These are phyloP conservation scores for Auriscalpium microsporum DNA, from an alignment of 768 basidiomycete genomes.

Conservation along the genomic window DNA sequence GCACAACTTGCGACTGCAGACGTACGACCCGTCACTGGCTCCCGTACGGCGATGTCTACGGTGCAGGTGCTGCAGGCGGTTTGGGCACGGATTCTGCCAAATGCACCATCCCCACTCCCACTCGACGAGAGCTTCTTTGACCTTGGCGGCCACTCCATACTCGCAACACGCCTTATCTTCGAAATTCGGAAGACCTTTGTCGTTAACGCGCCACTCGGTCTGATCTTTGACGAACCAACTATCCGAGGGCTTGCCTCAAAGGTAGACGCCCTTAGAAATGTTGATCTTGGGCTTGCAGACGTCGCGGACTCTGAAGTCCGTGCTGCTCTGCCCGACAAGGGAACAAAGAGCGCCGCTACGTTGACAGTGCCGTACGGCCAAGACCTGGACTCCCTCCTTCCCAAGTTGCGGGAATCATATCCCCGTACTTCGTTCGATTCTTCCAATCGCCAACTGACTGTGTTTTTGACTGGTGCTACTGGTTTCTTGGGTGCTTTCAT, in stretches of 20 bases:
- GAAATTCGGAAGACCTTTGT: slow-evolving; percentile 91
- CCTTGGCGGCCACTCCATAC: slow-evolving; percentile 95
- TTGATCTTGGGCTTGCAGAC: slow-evolving; percentile 67
- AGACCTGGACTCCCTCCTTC: slow-evolving; percentile 61
- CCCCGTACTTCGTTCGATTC: slow-evolving; percentile 52
- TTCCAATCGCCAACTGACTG: slow-evolving; percentile 21
- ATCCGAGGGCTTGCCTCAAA: slow-evolving; percentile 67
- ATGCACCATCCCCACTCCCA: slow-evolving; percentile 68
- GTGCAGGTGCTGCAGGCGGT: slow-evolving; percentile 77
- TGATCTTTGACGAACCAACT: slow-evolving; percentile 89
- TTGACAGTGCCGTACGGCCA: slow-evolving; percentile 37
- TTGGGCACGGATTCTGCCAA: slow-evolving; percentile 78
- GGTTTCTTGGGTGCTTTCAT: not conserved
- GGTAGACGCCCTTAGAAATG: slow-evolving; percentile 65
- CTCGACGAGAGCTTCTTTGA: slow-evolving; percentile 96
- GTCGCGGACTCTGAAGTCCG: slow-evolving; percentile 15
- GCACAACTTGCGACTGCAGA: slow-evolving; percentile 49
- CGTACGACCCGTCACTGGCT: slow-evolving; percentile 24
- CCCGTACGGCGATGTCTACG: slow-evolving; percentile 48
- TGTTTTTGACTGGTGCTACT: not conserved
- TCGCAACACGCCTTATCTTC: slow-evolving; percentile 94
- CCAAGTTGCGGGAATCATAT: slow-evolving; percentile 54
- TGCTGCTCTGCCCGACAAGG: not conserved
- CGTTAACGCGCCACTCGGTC: slow-evolving; percentile 81
- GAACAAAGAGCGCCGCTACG: not conserved